Evolutionary conservation across 2,329 filamentous ascomycete species (phyloP), one percentile per base, ranked within the genome.

Genomic region (Daldinia eschscholtzii): DNA sequence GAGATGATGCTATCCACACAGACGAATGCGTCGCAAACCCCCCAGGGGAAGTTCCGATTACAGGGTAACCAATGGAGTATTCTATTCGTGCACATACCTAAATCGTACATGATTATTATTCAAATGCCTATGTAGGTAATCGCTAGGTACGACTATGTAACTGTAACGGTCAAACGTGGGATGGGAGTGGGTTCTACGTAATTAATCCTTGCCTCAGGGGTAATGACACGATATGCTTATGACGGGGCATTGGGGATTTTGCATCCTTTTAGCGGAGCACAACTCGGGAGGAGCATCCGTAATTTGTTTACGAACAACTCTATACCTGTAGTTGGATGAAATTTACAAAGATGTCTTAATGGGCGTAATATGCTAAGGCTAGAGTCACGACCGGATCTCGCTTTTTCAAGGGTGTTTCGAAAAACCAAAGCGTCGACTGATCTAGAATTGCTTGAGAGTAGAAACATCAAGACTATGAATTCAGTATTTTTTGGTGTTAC

Each of bases 201-300:
- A n/a, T 50, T 28, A 41, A 65, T 57, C 57, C 42, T 55, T 39
- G 35, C 23, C 26, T 67, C 63, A 65, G 63, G 67, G 63, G 60
- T 50, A 50, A 42, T 10, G 39, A 50, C 20, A 50, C 20, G 6
- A 53, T 56, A 66, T 66, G 59, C 63, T 53, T 64, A 35, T 63
- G 57, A 23, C 46, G 61, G 58, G 26, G 42, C 12, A 28, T 41
- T 15, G 6, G 15, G 12, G 12, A n/a, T 23, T 15, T 18, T 6
- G n/a, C 33, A 37, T 53, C n/a, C 7, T 23, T 23, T 7, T 23
- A 44, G 41, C 41, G 41, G n/a, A 44, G 18, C 7, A 20, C 5
- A 44, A 20, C 6, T 15, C 41, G 15, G 15, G 41, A 18, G 42
- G 20, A 18, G 23, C 18, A 46, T 46, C 18, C 42, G 9, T 26